Evolutionary conservation across 2,329 filamentous ascomycete genomes (phyloP), one percentile per base, ranked within the genome.

Genomic region (Ascochyta viciae-villosae): DNA sequence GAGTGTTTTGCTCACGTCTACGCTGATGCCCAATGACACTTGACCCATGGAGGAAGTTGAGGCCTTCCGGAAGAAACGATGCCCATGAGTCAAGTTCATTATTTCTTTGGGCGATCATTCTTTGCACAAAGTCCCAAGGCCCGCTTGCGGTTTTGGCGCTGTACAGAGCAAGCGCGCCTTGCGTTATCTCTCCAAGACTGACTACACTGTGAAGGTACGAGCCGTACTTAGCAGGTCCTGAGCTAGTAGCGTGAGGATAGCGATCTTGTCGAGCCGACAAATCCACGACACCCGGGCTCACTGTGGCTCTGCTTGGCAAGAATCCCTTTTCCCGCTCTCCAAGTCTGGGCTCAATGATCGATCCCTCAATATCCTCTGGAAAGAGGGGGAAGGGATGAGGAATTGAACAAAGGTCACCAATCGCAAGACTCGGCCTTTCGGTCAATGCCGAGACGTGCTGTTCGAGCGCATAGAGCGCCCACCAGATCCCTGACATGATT

Each of bases 391-490:
- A 58, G 1, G 76, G 75, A 31, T 72, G 48, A 9, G 70, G 68
- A 4, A 72, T 62, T 12, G 72, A 74, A 46, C 68, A 73, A 29
- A 68, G 60, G 9, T 55, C 52, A 33, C 72, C 67, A 7, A 66
- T 54, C 19, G 70, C 68, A 4, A 70, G 63, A 37, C 67, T 73
- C 29, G 77, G 72, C 7, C 76, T 68, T 6, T 77, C 77, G n/a
- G 72, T 76, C 24, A 77, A 67, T 6, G 70, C 58, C 15, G 70
- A 70, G 4, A 78, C 58, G 2, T 74, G 61, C 15, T 66, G 63
- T 54, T 79, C 77, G 15, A 76, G 50, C 3, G 67, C 67, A 50
- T 72, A 76, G 19, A 78, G 53, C n/a, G 70, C 72, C 73, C 77
- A 77, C 77, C 77, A 79, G 19, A 75, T 68, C 29, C 72, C 69